Base-by-base conservation (phyloP, 129 eudicot species). In the Lactuca saligna region DNA sequence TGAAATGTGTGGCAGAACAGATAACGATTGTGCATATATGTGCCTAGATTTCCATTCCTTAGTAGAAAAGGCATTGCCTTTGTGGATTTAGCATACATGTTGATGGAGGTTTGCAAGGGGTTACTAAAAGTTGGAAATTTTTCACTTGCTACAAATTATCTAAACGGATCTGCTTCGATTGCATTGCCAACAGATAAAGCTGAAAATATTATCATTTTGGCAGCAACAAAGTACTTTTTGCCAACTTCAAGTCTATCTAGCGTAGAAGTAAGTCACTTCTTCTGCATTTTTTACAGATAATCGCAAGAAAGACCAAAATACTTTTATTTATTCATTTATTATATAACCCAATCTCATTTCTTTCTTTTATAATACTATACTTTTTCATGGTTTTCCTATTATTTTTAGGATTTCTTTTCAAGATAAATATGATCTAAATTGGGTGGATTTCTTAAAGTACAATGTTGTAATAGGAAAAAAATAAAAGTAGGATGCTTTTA, bases 71-170 rank as follows among this genome's bases (percentile, higher is more conserved):
- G 99, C 96, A 69, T 94, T 94, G 73, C 84, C 91, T 6, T 94
- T 78, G 65, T 94, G 63, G 97, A 94, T 75, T 63, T 89, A 70
- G 99, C 87, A 82, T 94, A 81, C 83, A 57, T 94, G 72, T 57
- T 94, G 80, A 85, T 82, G 66, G 99, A 94, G 54, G 90, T 83
- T 82, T 94, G 97, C 84, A 81, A 97, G 81, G 99, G 97, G 42
- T 67, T 94, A 66, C 88, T 90, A 59, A 94, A 89, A 82, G 99
- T 96, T 72, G 99, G 99, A 12, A 94, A 86, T 67, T 94, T 94
- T 70, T 82, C 96, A 41, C 93, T 94, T 50, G 99, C 97, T 55
- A 82, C 94, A 78, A 87, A 82, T 76, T 87, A 90, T 73, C 74
- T 94, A 61, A 94, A 83, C 71, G 94, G 99, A 57, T 71, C 91